Base-by-base conservation (phyloP, 352 stramenopile genomes). In the Globisporangium heterothallicum region DNA sequence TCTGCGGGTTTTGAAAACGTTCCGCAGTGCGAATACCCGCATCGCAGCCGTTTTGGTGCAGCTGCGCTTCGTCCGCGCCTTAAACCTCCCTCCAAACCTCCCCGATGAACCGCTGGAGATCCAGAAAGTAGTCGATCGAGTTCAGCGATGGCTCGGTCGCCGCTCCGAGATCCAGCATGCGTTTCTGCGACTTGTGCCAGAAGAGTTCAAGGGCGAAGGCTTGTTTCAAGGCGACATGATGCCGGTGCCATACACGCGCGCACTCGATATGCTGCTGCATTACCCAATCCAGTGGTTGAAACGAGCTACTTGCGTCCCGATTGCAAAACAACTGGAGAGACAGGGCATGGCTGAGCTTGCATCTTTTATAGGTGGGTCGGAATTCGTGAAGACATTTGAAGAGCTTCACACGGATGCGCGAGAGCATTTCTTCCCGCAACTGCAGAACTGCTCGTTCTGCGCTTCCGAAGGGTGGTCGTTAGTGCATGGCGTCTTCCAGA, bases 321-420 rank as follows among this genome's bases (percentile, higher is more conserved):
- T 83, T 13, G 82, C 79, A 1, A 66, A 64, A 13, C 63, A 68
- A 30, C 49, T 90, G 1, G 79, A 78, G 19, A 78, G 73, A 16
- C 72, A 68, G 26, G 79, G 79, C 7, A 52, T 81, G 25, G 58
- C 61, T 3, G 57, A 79, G 27, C 48, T 93, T 0, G 75, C 77
- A 1, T 32, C 52, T 3, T 81, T 93, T 21, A 51, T 93, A 14
- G 75, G 79, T 21, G 78, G 78, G 6, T 69, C 64, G 1, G 70
- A 86, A 45, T 93, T 91, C 50, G 74, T 71, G 0, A 74, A 84
- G 42, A 84, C 63, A 0, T 92, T 92, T 45, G 78, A 88, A 46
- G 68, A 90, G 48, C 48, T 74, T 10, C 73, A 90, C 38, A 63
- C 81, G 0, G 69, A 70, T 46, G 78, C 73, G 19, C 49, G 61